Evolutionary conservation across 805 yeast genomes (phyloP), one percentile per base, ranked within the genome.

Genomic region (Priceomyces medius): DNA sequence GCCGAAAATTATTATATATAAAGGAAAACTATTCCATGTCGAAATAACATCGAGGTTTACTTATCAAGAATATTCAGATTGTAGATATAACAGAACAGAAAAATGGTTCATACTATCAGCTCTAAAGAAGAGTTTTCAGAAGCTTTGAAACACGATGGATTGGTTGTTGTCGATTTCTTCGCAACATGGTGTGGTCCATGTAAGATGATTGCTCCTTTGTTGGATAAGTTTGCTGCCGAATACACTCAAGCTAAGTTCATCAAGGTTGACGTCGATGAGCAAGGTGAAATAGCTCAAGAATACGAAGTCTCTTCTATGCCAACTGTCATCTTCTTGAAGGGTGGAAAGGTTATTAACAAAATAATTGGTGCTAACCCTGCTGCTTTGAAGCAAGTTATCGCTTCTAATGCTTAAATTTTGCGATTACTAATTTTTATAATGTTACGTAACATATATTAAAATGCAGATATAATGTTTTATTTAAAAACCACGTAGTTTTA

Each of bases 131-230:
- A 89, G 64, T 91, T 90, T 77, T 70, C 78, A 41, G 71, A 74
- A 45, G 84, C 82, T 51, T 77, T 84, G 58, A 54, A 66, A 44
- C 74, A 73, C 57, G 79, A 78, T 52, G 86, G 85, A 55, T 75
- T 88, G 60, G 90, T 88, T 54, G 90, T 93, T 54, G 88, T 93
- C 54, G 98, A 93, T 74, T 93, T 91, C 75, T 90, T 80, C 62
- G 98, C 98, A 56, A 81, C 90, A 47, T 93, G 98, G 97, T 91
- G 99, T 71, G 97, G 97, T 55, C 98, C 99, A 48, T 91, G 99
- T 77, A 93, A 91, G 79, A 87, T 87, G 81, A 85, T 93, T 69
- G 90, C 97, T 42, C 99, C 99, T 55, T 73, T 88, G 72, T 72
- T 91, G 55, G 96, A 90, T 61, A 84, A 85, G 66, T 83, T 90